phyloP scores from a whole-genome alignment of 2,329 filamentous ascomycete species.

The Epichloe brachyelytri region DNA sequence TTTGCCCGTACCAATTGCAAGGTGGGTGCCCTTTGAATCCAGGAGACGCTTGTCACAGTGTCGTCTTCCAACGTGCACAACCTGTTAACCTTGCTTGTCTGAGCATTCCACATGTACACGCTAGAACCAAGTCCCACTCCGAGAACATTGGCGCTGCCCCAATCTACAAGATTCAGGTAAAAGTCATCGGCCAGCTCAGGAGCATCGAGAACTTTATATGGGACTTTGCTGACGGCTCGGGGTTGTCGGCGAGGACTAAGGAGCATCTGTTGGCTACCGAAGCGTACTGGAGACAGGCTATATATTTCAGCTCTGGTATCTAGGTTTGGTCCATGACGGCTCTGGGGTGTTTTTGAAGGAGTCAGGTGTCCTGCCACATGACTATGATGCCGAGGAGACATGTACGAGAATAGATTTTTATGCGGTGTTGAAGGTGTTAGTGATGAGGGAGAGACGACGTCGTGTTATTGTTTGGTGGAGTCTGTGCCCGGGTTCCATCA shows the following conservation, averaged over 20 bases:
- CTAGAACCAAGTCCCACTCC: conserved; percentile 86
- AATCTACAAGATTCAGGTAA: conserved; percentile 93
- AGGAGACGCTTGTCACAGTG: conserved; percentile 89
- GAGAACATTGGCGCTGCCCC: conserved; percentile 89
- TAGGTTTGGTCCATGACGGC: conserved; percentile 74
- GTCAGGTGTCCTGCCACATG: conserved; percentile 71
- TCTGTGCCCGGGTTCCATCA: conserved; percentile 62
- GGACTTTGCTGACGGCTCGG: conserved; percentile 85
- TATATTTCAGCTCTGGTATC: conserved; percentile 89
- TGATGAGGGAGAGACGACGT: conserved; percentile 51
- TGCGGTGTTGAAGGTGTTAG: conserved; percentile 90
- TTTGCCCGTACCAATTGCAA: conserved; percentile 89
- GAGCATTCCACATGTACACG: conserved; percentile 98
- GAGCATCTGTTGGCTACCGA: conserved; percentile 86
- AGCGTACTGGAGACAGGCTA: conserved; percentile 85
- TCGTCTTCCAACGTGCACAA: conserved; percentile 88
- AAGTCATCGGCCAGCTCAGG: conserved; percentile 95
- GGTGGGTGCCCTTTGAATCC: conserved; percentile 96
- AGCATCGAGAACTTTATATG: conserved; percentile 94
- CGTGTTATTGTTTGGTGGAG: conserved; percentile 58
- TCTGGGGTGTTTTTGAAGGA: conserved; percentile 79
- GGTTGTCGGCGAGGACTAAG: conserved; percentile 82
- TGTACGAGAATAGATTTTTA: conserved; percentile 92
- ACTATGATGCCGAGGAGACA: conserved; percentile 59
- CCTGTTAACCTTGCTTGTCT: conserved; percentile 81